These are phyloP conservation scores for Pistacia atlantica DNA, from an alignment of 345 rosid genomes.

Conservation along the genomic window DNA sequence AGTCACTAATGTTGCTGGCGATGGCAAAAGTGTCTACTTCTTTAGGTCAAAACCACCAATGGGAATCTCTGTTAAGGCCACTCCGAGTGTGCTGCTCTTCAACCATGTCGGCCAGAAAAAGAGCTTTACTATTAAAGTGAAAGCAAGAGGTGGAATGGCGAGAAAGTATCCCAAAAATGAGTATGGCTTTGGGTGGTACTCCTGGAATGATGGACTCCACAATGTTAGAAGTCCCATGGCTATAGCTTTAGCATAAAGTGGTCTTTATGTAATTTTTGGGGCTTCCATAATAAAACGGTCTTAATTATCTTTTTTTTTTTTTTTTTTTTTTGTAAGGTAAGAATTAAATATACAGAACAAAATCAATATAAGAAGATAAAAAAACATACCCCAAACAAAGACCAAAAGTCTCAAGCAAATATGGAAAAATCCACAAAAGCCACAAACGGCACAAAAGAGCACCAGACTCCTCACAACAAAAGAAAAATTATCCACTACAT, in stretches of 20 bases:
- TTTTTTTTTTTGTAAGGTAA: too few species aligned
- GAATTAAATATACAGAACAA: too few species aligned
- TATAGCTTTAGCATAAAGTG: conserved; percentile 43
- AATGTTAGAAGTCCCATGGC: conserved; percentile 73
- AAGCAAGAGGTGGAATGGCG: not conserved
- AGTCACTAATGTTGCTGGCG: conserved; percentile 67
- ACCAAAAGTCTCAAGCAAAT: too few species aligned
- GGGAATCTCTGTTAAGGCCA: conserved; percentile 48
- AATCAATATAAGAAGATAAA: too few species aligned
- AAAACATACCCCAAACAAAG: too few species aligned
- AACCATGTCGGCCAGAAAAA: conserved; percentile 47
- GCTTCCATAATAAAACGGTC: too few species aligned
- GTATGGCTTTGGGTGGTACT: conserved; percentile 75
- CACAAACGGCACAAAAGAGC: too few species aligned
- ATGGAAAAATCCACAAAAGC: too few species aligned
- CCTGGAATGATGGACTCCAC: conserved; percentile 60
- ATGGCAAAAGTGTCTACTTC: conserved; percentile 38
- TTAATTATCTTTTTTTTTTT: too few species aligned
- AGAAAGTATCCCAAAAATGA: conserved; percentile 29
- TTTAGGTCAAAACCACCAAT: conserved; percentile 42
- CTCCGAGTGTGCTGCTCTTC: conserved; percentile 54
- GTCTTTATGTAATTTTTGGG: too few species aligned
- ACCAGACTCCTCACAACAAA: too few species aligned
- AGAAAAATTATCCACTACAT: too few species aligned
- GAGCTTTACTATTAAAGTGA: conserved; percentile 54